A percentile compares a stretch with the other conserved stretches of the same genome.
phyloP scores from a whole-genome alignment of 345 rosid species.

The Eucalyptus albens region DNA sequence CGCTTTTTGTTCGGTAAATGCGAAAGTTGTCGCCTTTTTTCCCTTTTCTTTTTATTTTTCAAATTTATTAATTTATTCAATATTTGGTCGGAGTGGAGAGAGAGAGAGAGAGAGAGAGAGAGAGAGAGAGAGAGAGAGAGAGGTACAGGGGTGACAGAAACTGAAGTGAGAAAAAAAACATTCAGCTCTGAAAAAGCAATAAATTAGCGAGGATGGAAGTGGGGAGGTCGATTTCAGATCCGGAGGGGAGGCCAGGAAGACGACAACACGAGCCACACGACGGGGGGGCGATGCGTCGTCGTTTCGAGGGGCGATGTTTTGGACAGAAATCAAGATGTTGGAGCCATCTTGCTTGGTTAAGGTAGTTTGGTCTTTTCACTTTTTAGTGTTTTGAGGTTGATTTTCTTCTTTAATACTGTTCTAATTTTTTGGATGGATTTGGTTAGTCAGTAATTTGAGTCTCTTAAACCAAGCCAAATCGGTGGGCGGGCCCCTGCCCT shows the following conservation, averaged over 20 bases:
- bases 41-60: not conserved
- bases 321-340: not conserved
- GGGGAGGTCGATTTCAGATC: not conserved
- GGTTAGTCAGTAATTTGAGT: not conserved
- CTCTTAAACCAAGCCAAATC: not conserved
- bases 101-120: not conserved
- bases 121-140: not conserved
- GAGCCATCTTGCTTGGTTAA: not conserved
- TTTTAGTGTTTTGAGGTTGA: not conserved
- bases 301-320: not conserved
- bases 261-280: not conserved
- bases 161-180: not conserved
- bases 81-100: not conserved
- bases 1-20: conserved; percentile 47
- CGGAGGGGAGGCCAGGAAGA: not conserved
- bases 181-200: not conserved
- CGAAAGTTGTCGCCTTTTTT: conserved; percentile 15
- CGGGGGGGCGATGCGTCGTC: not conserved
- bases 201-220: not conserved
- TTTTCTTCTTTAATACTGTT: not conserved
- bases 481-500: not conserved
- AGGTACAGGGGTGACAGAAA: not conserved
- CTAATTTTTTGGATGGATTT: not conserved
- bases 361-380: not conserved
- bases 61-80: not conserved